Evolutionary conservation across 1,284 basidiomycete species (phyloP), one percentile per base, ranked within the genome.

Genomic region (Ganoderma resinaceum): DNA sequence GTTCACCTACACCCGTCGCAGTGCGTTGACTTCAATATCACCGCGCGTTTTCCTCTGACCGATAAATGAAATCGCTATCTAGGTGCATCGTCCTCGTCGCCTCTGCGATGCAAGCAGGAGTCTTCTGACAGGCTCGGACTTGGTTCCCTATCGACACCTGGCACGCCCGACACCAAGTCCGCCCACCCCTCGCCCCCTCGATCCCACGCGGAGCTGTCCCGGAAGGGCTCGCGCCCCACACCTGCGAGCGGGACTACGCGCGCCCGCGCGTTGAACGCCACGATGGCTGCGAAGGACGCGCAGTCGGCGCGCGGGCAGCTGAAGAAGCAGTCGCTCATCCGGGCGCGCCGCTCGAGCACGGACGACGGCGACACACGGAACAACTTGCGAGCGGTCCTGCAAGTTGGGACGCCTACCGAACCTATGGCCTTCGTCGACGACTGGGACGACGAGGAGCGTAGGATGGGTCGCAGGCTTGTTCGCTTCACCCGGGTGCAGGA

Each of bases 381-480:
- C 62, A 85, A 83, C 20, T 74, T 74, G 49, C 73, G 74, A 8
- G 88, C 89, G 67, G 76, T 85, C 60, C 86, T 91, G 55, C 84
- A 89, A 35, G 80, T 92, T 66, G 77, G 85, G 66, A 88, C 86
- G 4, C 83, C 89, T 1, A 82, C 90, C 26, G 82, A 86, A 37
- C 78, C 76, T 62, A 82, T 92, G 64, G 87, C 85, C 76, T 49
- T 63, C 23, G 58, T 67, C 3, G 74, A 77, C 7, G 83, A 82
- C 31, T 91, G 92, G 89, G 81, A 83, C n/a, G 76, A 82, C 1
- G 80, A 86, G 42, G 93, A 95, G 75, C 65, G 84, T 18, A 75
- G 79, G n/a, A 81, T 82, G 0, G 87, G 89, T 12, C 87, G 93
- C 66, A 89, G 92, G 43, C 88, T 95, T 43, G 90, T 95, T 59